phyloP scores from a whole-genome alignment of 2,329 filamentous ascomycete species.

The Talaromyces funiculosus region DNA sequence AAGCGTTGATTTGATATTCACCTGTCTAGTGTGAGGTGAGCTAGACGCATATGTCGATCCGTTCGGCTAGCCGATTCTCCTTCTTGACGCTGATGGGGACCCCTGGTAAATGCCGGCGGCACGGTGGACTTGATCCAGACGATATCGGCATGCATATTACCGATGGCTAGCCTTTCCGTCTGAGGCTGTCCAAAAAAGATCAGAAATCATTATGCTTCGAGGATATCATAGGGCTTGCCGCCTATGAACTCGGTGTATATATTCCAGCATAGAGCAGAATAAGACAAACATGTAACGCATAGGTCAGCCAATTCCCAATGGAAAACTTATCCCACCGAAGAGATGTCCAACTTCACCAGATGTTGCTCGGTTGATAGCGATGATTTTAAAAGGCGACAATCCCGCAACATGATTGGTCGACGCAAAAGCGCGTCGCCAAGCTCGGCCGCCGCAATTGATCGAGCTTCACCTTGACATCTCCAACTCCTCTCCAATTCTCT shows the following conservation, averaged over 20 bases:
- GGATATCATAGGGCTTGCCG: background rate
- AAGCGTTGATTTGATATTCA: background rate
- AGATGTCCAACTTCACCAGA: no score
- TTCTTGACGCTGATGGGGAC: background rate
- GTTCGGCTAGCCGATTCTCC: background rate
- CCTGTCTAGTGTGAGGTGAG: background rate
- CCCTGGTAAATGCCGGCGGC: background rate
- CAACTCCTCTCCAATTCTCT: slow-evolving; percentile 7
- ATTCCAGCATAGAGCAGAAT: background rate
- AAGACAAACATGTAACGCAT: background rate
- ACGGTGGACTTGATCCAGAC: background rate
- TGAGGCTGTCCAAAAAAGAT: background rate
- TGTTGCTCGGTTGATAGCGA: no score
- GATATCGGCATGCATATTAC: background rate
- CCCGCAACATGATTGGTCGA: background rate
- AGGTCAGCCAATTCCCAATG: background rate
- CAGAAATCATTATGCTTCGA: background rate
- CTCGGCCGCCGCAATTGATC: slow-evolving; percentile 1
- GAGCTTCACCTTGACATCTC: slow-evolving; percentile 14
- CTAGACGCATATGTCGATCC: background rate
- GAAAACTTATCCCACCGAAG: no score
- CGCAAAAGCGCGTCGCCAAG: slow-evolving; percentile 3
- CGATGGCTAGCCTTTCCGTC: background rate
- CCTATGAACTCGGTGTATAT: background rate
- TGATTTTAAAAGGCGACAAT: background rate